phyloP scores from a whole-genome alignment of 192 early-diverging fungal genomes.

The Gryganskiella cystojenkinii region DNA sequence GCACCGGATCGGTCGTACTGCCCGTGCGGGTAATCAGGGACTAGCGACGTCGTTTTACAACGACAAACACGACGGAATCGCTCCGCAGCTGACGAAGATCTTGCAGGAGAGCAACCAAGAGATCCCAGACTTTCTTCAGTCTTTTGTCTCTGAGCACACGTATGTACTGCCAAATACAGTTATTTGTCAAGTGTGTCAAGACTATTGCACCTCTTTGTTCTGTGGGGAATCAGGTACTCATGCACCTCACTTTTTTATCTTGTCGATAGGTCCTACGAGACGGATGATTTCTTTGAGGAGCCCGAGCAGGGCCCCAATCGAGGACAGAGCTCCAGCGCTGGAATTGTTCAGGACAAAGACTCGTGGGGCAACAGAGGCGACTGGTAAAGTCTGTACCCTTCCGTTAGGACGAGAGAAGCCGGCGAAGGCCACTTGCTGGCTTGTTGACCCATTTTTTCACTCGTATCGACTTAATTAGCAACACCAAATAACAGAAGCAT shows the following conservation, averaged over 20 bases:
- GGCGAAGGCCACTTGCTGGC: too few relatives aligned
- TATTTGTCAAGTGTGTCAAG: not conserved
- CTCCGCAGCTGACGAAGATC: constrained; percentile 59
- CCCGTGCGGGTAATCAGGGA: constrained; percentile 70
- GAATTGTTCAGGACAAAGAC: not conserved
- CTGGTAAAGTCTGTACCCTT: not conserved
- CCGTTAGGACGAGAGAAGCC: too few relatives aligned
- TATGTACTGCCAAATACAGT: not conserved
- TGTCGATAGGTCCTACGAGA: constrained; percentile 21
- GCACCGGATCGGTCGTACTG: constrained; percentile 84
- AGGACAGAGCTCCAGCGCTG: not conserved
- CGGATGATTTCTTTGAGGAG: constrained; percentile 21
- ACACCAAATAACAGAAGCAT: too few relatives aligned
- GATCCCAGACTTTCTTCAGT: constrained; percentile 62
- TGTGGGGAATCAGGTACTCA: not conserved
- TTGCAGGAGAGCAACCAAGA: constrained; percentile 69
- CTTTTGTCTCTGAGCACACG: constrained; percentile 8
- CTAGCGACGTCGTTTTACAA: constrained; percentile 70
- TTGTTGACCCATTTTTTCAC: too few relatives aligned
- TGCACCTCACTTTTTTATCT: not conserved
- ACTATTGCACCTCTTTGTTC: not conserved
- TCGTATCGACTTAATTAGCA: too few relatives aligned
- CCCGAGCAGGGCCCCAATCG: not conserved
- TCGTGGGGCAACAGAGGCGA: not conserved
- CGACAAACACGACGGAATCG: constrained; percentile 52